A percentile compares a stretch with the other conserved stretches of the same genome.
Evolutionary conservation across 495 filamentous ascomycete genomes (phyloP).

Genomic region (Penicillium ucsense): DNA sequence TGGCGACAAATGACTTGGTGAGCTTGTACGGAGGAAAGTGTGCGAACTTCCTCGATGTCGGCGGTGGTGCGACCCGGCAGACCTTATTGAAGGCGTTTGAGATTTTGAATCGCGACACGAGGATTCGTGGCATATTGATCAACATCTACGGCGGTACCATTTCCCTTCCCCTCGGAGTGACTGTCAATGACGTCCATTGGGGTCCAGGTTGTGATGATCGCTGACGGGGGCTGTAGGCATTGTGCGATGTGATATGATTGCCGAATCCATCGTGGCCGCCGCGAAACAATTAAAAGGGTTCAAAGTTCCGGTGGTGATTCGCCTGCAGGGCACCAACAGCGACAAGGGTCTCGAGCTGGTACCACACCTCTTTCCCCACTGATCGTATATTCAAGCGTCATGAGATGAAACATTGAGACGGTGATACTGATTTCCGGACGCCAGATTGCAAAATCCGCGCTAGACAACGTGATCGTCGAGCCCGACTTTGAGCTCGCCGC

Average conservation of each 20-base stretch:
- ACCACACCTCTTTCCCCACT: neutral
- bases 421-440: neutral
- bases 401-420: too few relatives aligned
- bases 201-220: too few relatives aligned
- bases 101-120: conserved; percentile 14
- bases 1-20: conserved; percentile 29
- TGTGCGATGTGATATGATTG: conserved; percentile 30
- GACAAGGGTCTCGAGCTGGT: conserved; percentile 18
- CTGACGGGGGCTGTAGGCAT: conserved; percentile 11
- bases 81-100: conserved; percentile 20
- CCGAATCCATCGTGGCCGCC: conserved; percentile 21
- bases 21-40: conserved; percentile 16
- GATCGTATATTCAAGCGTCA: neutral
- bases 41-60: conserved; percentile 27
- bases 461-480: conserved; percentile 16
- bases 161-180: too few relatives aligned
- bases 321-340: conserved; percentile 24
- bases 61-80: conserved; percentile 19
- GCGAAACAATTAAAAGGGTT: conserved; percentile 13
- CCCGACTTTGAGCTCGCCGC: conserved; percentile 21
- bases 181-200: too few relatives aligned
- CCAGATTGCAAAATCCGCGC: conserved; percentile 13
- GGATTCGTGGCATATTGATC: conserved; percentile 17
- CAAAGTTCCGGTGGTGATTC: conserved; percentile 20
- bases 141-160: conserved; percentile 25